Evolutionary conservation across 441 rosid species (phyloP).

Genomic region (Euphorbia corollata): DNA sequence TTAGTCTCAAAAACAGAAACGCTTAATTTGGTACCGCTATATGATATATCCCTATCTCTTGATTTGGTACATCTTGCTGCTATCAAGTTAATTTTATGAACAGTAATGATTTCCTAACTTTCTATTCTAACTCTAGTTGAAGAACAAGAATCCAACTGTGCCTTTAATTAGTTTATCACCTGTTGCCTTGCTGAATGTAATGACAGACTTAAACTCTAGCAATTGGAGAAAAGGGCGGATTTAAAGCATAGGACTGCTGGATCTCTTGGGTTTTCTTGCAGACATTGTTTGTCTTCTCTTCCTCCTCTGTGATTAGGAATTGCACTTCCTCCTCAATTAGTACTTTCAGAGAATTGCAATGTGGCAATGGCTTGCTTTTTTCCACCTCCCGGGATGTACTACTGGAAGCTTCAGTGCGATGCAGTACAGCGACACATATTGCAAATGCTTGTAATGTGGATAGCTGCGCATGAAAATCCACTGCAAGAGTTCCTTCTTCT

Average conservation of each 20-base stretch:
- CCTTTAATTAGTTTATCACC: constrained; percentile 20
- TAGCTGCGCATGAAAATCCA: constrained; percentile 80
- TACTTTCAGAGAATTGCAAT: constrained; percentile 50
- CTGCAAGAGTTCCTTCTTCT: constrained; percentile 70
- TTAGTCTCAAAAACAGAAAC: constrained; percentile 11
- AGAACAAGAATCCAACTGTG: constrained; percentile 30
- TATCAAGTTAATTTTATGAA: constrained; percentile 39
- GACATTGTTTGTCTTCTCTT: constrained; percentile 36
- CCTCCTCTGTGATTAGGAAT: constrained; percentile 62
- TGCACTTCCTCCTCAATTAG: constrained; percentile 64
- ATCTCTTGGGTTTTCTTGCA: constrained; percentile 33
- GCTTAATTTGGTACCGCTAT: constrained; percentile 6
- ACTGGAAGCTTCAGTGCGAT: constrained; percentile 35
- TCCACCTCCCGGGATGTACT: constrained; percentile 27
- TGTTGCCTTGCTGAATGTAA: neutral
- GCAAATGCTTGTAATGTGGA: constrained; percentile 87
- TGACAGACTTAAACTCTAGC: constrained; percentile 51
- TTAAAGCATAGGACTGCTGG: constrained; percentile 50
- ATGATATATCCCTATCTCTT: neutral
- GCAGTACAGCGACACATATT: constrained; percentile 69
- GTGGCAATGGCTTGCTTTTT: constrained; percentile 29
- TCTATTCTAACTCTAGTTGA: constrained; percentile 26
- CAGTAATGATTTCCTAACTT: constrained; percentile 32
- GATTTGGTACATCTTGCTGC: constrained; percentile 16
- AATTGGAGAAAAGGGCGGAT: constrained; percentile 89